Evolutionary conservation across 352 stramenopile genomes (phyloP).

Genomic region (Pythium brassicae): DNA sequence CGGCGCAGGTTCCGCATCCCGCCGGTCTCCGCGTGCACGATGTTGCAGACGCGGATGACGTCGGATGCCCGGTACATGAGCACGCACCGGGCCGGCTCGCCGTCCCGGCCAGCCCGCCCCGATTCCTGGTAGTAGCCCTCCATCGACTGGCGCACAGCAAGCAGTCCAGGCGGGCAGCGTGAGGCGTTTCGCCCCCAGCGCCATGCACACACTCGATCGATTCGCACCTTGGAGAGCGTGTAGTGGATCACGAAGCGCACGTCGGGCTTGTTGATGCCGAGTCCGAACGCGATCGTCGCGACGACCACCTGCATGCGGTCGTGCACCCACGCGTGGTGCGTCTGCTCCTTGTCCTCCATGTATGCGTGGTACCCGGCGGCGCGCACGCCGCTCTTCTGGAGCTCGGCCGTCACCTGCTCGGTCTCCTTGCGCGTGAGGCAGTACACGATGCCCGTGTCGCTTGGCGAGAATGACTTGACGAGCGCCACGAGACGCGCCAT

Average conservation of each 20-base stretch:
- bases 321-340: slow-evolving; percentile 50
- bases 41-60: slow-evolving; percentile 63
- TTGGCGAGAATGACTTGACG: slow-evolving; percentile 55
- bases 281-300: slow-evolving; percentile 92
- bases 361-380: slow-evolving; percentile 89
- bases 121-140: slow-evolving; percentile 98
- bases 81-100: slow-evolving; percentile 79
- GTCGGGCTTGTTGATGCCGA: slow-evolving; percentile 94
- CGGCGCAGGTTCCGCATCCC: slow-evolving; percentile 58
- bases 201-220: neutral
- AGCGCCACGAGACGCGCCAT: slow-evolving; percentile 70
- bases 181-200: too few relatives aligned
- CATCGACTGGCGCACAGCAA: slow-evolving; percentile 82
- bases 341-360: slow-evolving; percentile 61
- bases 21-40: slow-evolving; percentile 56
- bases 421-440: slow-evolving; percentile 90
- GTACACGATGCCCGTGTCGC: slow-evolving; percentile 89
- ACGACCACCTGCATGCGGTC: slow-evolving; percentile 85
- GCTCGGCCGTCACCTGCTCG: slow-evolving; percentile 76
- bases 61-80: slow-evolving; percentile 83
- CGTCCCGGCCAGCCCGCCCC: slow-evolving; percentile 94
- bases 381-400: slow-evolving; percentile 67
- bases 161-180: too few relatives aligned
- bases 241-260: slow-evolving; percentile 92
- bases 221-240: slow-evolving; percentile 63